A percentile compares a stretch with the other conserved stretches of the same genome.
These are phyloP conservation scores for Escovopsis sp. DNA, from an alignment of 2,329 filamentous ascomycete genomes.

Conservation along the genomic window DNA sequence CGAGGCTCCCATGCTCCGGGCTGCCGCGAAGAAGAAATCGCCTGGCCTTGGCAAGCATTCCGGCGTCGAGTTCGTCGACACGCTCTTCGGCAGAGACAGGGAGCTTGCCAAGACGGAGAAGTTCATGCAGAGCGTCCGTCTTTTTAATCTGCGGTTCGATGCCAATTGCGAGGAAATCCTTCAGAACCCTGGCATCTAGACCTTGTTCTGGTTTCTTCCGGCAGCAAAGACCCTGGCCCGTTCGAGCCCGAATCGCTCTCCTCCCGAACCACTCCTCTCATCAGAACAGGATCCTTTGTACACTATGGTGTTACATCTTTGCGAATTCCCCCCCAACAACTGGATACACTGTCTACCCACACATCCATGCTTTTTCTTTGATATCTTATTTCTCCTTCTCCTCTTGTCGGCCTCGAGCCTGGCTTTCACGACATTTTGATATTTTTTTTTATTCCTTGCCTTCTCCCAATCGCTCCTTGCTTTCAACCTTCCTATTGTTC, in stretches of 20 bases:
- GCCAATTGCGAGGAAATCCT: conserved; percentile 91
- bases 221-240: too few species aligned
- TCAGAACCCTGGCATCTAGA: conserved; percentile 39
- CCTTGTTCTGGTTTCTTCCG: neutral
- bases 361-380: conserved; percentile 1
- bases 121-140: conserved; percentile 74
- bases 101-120: conserved; percentile 83
- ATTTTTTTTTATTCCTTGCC: conserved; percentile 3
- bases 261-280: too few species aligned
- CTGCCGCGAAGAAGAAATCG: conserved; percentile 60
- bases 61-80: conserved; percentile 89
- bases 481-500: too few species aligned
- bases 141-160: conserved; percentile 90
- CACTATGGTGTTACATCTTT: conserved; percentile 5
- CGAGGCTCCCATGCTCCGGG: conserved; percentile 89
- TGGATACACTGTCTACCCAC: conserved; percentile 6
- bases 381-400: conserved; percentile 4
- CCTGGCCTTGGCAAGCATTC: conserved; percentile 68
- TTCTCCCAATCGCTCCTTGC: neutral
- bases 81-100: conserved; percentile 82
- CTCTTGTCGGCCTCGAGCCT: neutral
- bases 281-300: conserved; percentile 2
- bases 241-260: too few species aligned
- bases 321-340: conserved; percentile 4
- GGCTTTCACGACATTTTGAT: neutral